These are phyloP conservation scores for Sphaerulina musiva DNA, from an alignment of 2,329 filamentous ascomycete genomes.

Conservation along the genomic window DNA sequence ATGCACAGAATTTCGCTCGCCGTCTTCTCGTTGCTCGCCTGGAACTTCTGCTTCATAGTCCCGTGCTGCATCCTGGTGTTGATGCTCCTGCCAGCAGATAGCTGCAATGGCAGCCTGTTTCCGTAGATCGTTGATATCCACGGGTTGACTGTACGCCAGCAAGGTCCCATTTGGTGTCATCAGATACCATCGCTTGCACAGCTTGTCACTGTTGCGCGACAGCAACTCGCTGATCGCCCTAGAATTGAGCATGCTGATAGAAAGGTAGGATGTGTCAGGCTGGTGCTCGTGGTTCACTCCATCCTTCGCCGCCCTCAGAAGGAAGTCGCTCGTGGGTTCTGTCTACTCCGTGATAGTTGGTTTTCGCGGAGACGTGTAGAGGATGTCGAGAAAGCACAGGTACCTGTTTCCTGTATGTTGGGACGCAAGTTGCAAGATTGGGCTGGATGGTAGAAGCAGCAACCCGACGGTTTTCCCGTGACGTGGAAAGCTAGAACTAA, in stretches of 20 bases:
- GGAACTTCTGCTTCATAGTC: constrained; percentile 18
- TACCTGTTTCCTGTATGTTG: too few species aligned
- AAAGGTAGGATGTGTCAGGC: not conserved
- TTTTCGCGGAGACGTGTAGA: too few species aligned
- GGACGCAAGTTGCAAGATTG: too few species aligned
- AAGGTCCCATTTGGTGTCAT: constrained; percentile 49
- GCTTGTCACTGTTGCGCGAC: constrained; percentile 38
- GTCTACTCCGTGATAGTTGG: too few species aligned
- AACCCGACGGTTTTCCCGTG: too few species aligned
- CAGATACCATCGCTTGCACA: constrained; percentile 42
- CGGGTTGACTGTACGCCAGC: constrained; percentile 44
- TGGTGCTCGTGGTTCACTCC: not conserved
- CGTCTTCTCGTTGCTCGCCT: constrained; percentile 18
- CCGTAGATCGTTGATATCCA: constrained; percentile 45
- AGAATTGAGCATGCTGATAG: constrained; percentile 37
- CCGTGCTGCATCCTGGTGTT: constrained; percentile 9
- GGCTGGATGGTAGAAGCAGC: too few species aligned
- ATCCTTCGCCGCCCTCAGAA: not conserved
- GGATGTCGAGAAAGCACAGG: too few species aligned
- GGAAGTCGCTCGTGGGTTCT: too few species aligned
- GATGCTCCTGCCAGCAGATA: constrained; percentile 45
- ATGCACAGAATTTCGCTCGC: constrained; percentile 29
- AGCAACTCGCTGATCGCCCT: constrained; percentile 40
- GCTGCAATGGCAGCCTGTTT: constrained; percentile 46
- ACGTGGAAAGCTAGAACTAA: too few species aligned